These are phyloP conservation scores for Lasiodiplodia theobromae DNA, from an alignment of 2,329 filamentous ascomycete genomes.

Conservation along the genomic window DNA sequence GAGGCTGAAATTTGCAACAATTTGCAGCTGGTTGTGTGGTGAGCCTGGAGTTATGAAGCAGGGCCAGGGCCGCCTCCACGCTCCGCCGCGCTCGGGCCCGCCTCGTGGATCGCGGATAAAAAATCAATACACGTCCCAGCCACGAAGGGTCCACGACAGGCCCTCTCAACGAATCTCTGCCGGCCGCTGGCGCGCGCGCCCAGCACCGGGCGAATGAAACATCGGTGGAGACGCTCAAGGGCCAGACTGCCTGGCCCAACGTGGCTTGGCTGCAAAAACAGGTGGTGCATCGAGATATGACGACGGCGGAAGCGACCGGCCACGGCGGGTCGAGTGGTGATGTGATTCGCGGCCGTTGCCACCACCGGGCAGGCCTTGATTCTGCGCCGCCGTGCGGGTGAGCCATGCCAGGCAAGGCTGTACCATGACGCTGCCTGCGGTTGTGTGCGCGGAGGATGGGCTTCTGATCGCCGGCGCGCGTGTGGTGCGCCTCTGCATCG, in stretches of 20 bases:
- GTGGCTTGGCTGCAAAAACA: conserved; percentile 16
- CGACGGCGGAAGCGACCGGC: conserved; percentile 6
- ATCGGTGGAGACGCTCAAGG: conserved; percentile 10
- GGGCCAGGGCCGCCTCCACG: conserved; percentile 13
- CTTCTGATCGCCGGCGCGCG: conserved; percentile 14
- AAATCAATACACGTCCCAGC: conserved; percentile 19
- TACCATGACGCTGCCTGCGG: conserved; percentile 9
- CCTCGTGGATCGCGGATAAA: conserved; percentile 24
- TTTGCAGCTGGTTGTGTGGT: background rate
- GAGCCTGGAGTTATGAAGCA: conserved; percentile 17
- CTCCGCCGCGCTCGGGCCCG: background rate
- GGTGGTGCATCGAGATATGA: conserved; percentile 16
- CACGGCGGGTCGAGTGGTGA: conserved; percentile 4
- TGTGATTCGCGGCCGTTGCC: conserved; percentile 17
- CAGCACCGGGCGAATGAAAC: conserved; percentile 17
- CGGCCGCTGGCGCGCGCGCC: background rate
- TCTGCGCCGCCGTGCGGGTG: background rate
- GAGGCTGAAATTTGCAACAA: conserved; percentile 11
- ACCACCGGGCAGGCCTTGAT: conserved; percentile 6
- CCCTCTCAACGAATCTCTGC: conserved; percentile 17
- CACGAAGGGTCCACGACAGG: conserved; percentile 17
- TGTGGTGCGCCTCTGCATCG: conserved; percentile 3
- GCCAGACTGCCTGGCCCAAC: conserved; percentile 4
- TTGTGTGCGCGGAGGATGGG: background rate
- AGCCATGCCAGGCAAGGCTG: background rate